Evolutionary conservation across 2,329 filamentous ascomycete species (phyloP), one percentile per base, ranked within the genome.

Genomic region (Scedosporium aurantiacum): DNA sequence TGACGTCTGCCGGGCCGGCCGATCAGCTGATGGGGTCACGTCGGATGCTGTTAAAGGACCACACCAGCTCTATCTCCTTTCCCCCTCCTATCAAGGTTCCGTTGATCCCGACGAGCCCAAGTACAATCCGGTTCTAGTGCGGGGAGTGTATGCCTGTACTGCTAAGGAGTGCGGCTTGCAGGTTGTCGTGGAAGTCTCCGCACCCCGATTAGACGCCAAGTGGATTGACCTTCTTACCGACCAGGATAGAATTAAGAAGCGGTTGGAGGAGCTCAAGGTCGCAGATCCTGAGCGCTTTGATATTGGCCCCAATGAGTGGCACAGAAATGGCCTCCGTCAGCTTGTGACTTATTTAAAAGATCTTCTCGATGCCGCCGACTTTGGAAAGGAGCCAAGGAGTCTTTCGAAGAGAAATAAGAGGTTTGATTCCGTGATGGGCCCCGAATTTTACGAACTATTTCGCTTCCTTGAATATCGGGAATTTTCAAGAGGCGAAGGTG

Each of bases 381-480:
- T 25, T 16, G 58, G 58, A 25, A 60, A 41, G 27, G 71, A 73
- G 7, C 68, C 68, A 0, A 71, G 78, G 54, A 79, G 72, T 58
- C 82, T 85, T 41, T 80, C 81, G 2, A 79, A 79, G 60, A 72
- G 81, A 1, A 85, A 85, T 65, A 84, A 83, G 67, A 76, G 78
- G 14, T 84, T 84, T 61, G 71, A 72, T 27, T 77, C 83, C 1
- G 73, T 82, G 5, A 83, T 84, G 62, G 79, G 81, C 0, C 73
- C 74, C 4, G 76, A 78, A 3, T 80, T 79, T 58, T 76, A 78
- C 55, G 67, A 70, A 23, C 73, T 84, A 12, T 80, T 84, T 65
- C 71, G 70, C 14, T 74, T 74, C 12, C 70, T 85, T 4, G 80
- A 78, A 10, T 84, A 83, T 55, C 65, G 69, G 2, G 78, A 81